Percentiles rank a stretch among this genome's conserved stretches.
phyloP scores from a whole-genome alignment of 305 asterid species.

The Rubia peregrina region DNA sequence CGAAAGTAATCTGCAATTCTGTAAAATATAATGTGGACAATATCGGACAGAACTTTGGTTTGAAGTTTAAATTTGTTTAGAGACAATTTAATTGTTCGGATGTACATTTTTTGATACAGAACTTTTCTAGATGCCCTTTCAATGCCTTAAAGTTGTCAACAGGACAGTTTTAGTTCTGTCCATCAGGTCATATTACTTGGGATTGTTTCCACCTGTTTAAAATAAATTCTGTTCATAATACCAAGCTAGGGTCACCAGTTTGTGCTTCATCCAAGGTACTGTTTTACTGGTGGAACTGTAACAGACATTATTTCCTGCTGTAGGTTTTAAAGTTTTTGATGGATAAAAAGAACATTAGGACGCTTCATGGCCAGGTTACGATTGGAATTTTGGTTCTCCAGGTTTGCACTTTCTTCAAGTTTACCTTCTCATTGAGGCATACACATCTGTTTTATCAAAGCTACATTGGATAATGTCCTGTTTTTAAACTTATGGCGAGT shows the following conservation, averaged over 20 bases:
- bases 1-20: neutral
- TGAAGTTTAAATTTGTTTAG: neutral
- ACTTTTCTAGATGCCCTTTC: neutral
- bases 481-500: neutral
- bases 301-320: neutral
- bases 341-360: slow-evolving; percentile 61
- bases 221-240: neutral
- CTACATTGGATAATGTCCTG: slow-evolving; percentile 5
- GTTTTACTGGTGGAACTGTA: neutral
- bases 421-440: slow-evolving; percentile 7
- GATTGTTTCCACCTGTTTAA: neutral
- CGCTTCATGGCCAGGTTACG: slow-evolving; percentile 71
- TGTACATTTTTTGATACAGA: neutral
- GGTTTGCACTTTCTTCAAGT: slow-evolving; percentile 34
- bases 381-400: slow-evolving; percentile 73
- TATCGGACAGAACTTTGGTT: neutral
- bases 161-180: neutral
- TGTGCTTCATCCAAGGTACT: neutral
- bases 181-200: neutral
- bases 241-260: slow-evolving; percentile 3
- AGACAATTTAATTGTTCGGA: neutral
- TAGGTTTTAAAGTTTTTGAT: slow-evolving; percentile 78
- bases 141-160: neutral
- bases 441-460: neutral
- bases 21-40: neutral